Evolutionary conservation across 148 eudicot genomes (phyloP), one percentile per base, ranked within the genome.

Genomic region (Silene latifolia): DNA sequence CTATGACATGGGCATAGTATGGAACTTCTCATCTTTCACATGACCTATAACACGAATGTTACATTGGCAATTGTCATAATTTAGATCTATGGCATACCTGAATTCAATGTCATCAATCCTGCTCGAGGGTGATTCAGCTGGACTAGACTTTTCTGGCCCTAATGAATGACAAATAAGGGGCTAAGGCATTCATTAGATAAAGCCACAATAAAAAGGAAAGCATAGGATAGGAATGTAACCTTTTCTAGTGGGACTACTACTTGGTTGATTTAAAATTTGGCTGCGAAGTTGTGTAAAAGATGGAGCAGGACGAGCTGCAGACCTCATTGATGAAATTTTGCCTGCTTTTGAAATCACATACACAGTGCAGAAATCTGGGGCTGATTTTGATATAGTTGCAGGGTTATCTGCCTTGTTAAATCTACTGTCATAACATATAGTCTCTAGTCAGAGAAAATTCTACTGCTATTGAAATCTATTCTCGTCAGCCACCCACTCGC

Each of bases 291-390:
- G 77, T 17, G 92, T 82, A 21, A 51, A 61, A 12, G 79, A 21
- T 13, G 93, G 97, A 4, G 97, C 85, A 1, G 83, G 84, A 25
- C 97, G 90, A 7, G 89, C 77, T 35, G 98, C 86, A 20, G 89
- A 75, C 75, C 84, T 66, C 24, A 87, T 83, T 27, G 82, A 75
- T 54, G 89, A 80, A 59, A 92, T 86, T 82, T 90, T 94, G 7
- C 89, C 92, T 74, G 85, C 89, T 80, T 92, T 92, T 54, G 89
- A 82, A 71, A 94, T 87, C 7, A 84, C 79, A 77, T 90, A 94
- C 12, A 90, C 82, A 0, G 88, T 86, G 79, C 98, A 94, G 74
- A 92, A 94, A 57, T 94, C 97, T 25, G 98, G 96, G 7, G 83
- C 88, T 27, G 81, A 81, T 83, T 90, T 94, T 19, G 80, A 42